Evolutionary conservation across 2,329 filamentous ascomycete genomes (phyloP).

Genomic region (Microthyrium microscopicum): DNA sequence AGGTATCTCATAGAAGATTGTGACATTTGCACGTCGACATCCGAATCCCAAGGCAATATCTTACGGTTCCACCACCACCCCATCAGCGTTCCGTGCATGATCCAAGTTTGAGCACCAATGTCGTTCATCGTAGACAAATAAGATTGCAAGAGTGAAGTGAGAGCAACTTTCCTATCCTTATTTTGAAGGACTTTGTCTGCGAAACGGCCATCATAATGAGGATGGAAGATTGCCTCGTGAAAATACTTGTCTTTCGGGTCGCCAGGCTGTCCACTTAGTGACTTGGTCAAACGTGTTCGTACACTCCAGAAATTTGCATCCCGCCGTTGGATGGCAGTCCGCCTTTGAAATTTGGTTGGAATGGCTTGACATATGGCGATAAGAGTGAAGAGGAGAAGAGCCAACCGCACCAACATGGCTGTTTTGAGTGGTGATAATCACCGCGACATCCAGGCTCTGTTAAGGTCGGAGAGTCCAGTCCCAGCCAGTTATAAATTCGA

Average conservation of each 20-base stretch:
- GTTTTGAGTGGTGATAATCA: too few relatives aligned
- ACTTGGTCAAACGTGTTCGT: constrained; percentile 21
- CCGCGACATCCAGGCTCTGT: too few relatives aligned
- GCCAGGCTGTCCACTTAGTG: constrained; percentile 22
- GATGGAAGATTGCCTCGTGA: constrained; percentile 32
- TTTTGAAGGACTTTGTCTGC: constrained; percentile 28
- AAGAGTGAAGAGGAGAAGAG: too few relatives aligned
- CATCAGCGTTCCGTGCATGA: constrained; percentile 44
- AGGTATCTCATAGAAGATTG: constrained; percentile 38
- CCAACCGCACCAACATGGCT: too few relatives aligned
- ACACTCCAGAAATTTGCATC: constrained; percentile 29
- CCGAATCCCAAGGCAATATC: constrained; percentile 45
- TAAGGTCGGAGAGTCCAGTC: too few relatives aligned
- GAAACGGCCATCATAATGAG: constrained; percentile 42
- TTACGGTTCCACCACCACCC: constrained; percentile 48
- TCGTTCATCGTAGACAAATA: constrained; percentile 40
- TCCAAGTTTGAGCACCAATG: constrained; percentile 42
- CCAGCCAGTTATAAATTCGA: too few relatives aligned
- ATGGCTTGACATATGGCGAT: too few relatives aligned
- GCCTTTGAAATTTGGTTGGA: too few relatives aligned
- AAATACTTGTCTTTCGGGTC: constrained; percentile 33
- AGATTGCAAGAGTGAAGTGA: constrained; percentile 35
- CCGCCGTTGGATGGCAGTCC: too few relatives aligned
- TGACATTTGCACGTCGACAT: constrained; percentile 42
- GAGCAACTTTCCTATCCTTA: constrained; percentile 29